Base-by-base conservation (phyloP, 208 protist species). In the Angomonas ambiguus region DNA sequence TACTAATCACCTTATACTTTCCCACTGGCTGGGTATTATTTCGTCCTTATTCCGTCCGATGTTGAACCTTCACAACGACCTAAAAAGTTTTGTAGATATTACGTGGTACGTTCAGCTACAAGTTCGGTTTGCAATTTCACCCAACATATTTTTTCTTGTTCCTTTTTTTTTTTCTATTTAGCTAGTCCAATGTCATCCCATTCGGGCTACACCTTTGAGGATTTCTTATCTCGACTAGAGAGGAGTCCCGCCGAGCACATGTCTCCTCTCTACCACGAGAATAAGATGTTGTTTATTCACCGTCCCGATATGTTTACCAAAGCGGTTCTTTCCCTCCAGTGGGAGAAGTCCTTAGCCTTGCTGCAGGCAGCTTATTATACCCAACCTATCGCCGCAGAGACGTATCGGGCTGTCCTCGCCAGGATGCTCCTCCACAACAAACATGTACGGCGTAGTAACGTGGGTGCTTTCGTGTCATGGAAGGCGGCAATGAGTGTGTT, bases 391-490 rank as follows among this genome's bases (percentile, higher is more conserved):
- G 73, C 55, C 0, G 69, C 76, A 0, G 75, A 79, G 34, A 77
- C 75, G n/a, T 89, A 92, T 69, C 74, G 87, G 55, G 78, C 77
- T 0, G 33, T 95, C 32, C 80, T 95, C 18, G 85, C 80, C 0
- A 82, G 83, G 42, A 95, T 95, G 89, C 74, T 93, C 20, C 76
- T 82, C 8, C 84, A 95, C 74, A 92, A 92, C 53, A 79, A 70
- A 0, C 78, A 84, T 48, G 84, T 90, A 6, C 34, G 30, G 13
- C 62, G 53, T n/a, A 68, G 20, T 24, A 72, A 75, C 0, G 59
- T 62, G 0, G 81, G 77, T 0, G 24, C 22, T 25, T 58, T 78
- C 5, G 86, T 92, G 16, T 72, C 76, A 13, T 95, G 89, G 87
- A 48, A 63, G 33, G 80, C 82, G 0, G 86, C 89, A 0, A 64